phyloP scores from a whole-genome alignment of 2,329 filamentous ascomycete genomes.

The Trichoderma sp. region DNA sequence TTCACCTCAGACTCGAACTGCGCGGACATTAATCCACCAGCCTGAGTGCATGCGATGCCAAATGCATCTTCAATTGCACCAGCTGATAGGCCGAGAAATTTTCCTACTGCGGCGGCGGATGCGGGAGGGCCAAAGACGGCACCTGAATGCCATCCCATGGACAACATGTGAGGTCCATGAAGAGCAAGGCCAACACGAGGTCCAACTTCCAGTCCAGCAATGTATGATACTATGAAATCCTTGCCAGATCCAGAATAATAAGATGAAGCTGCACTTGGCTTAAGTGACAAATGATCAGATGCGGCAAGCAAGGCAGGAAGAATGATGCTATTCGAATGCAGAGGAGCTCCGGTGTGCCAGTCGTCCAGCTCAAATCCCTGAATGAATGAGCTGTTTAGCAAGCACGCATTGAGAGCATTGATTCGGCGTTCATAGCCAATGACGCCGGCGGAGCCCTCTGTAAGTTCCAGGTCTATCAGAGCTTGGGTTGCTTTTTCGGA shows the following conservation, averaged over 20 bases:
- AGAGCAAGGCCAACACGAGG: slow-evolving; percentile 39
- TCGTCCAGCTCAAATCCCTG: slow-evolving; percentile 46
- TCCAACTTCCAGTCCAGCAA: slow-evolving; percentile 42
- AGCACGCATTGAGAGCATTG: slow-evolving; percentile 37
- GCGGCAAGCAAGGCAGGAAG: slow-evolving; percentile 42
- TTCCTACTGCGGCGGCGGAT: slow-evolving; percentile 32
- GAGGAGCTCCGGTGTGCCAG: slow-evolving; percentile 40
- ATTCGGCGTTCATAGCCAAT: slow-evolving; percentile 33
- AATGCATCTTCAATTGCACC: slow-evolving; percentile 35
- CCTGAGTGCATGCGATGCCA: slow-evolving; percentile 42
- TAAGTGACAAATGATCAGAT: slow-evolving; percentile 20
- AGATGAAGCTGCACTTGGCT: not conserved
- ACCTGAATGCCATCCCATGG: slow-evolving; percentile 41
- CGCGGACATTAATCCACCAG: slow-evolving; percentile 41
- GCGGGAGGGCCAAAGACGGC: slow-evolving; percentile 40
- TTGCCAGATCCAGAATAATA: slow-evolving; percentile 24
- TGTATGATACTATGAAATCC: slow-evolving; percentile 35
- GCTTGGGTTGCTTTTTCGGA: slow-evolving; percentile 37
- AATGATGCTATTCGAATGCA: slow-evolving; percentile 39
- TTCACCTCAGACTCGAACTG: slow-evolving; percentile 45
- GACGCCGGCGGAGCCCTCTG: slow-evolving; percentile 28
- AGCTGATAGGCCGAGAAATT: slow-evolving; percentile 33
- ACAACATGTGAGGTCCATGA: slow-evolving; percentile 38
- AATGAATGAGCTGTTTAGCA: slow-evolving; percentile 44
- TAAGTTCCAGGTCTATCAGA: slow-evolving; percentile 33